Percentiles rank a stretch among this genome's conserved stretches.
These are phyloP conservation scores for Suillus clintonianus DNA, from an alignment of 768 basidiomycete species.

Conservation along the genomic window DNA sequence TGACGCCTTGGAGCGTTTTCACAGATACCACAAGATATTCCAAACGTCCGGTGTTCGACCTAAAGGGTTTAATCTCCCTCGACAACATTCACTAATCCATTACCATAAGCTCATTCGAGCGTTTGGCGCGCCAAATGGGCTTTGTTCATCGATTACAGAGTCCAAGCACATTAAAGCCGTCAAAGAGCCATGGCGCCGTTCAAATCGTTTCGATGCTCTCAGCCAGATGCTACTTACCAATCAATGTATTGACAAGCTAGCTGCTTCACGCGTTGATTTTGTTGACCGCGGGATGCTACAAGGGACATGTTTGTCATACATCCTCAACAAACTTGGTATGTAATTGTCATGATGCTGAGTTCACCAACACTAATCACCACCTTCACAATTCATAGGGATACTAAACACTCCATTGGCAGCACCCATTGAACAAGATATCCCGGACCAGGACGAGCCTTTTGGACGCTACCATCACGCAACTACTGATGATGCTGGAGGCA, in stretches of 20 bases:
- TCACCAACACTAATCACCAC: not conserved
- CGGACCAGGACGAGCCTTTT: not conserved
- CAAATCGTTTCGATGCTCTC: too few relatives aligned
- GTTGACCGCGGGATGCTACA: too few relatives aligned
- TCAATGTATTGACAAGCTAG: too few relatives aligned
- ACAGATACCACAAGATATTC: too few relatives aligned
- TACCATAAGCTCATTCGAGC: too few relatives aligned
- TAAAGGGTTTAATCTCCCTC: too few relatives aligned
- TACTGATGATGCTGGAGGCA: not conserved
- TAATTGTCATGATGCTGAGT: not conserved
- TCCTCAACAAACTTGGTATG: not conserved
- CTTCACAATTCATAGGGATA: not conserved
- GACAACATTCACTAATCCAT: too few relatives aligned
- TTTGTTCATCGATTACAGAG: not conserved
- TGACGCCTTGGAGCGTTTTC: too few relatives aligned
- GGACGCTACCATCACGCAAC: not conserved
- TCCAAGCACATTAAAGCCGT: not conserved
- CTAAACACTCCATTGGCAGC: not conserved
- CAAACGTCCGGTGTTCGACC: too few relatives aligned
- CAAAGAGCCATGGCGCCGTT: not conserved
- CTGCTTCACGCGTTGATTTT: too few relatives aligned
- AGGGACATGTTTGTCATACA: not conserved
- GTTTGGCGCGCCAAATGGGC: not conserved
- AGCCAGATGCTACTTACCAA: too few relatives aligned
- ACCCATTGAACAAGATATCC: not conserved